phyloP scores from a whole-genome alignment of 2,329 filamentous ascomycete genomes.

The Cladobotryum mycophilum region DNA sequence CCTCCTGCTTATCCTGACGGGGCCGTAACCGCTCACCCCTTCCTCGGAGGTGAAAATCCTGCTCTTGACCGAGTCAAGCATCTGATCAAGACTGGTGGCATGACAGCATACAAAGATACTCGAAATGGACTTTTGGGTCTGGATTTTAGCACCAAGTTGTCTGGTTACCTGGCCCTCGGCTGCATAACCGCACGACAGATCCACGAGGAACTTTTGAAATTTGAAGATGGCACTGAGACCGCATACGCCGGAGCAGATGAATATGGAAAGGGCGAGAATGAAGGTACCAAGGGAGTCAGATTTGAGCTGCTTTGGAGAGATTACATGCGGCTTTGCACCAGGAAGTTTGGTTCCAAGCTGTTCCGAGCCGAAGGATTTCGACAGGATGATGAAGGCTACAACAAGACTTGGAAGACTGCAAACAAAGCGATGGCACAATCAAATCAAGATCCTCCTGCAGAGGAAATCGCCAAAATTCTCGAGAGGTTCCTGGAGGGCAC shows the following conservation, averaged over 20 bases:
- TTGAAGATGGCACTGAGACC: conserved; percentile 56
- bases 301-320: conserved; percentile 75
- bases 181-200: conserved; percentile 68
- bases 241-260: conserved; percentile 40
- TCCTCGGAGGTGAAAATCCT: conserved; percentile 58
- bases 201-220: conserved; percentile 58
- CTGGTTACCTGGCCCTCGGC: conserved; percentile 65
- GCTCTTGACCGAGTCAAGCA: conserved; percentile 54
- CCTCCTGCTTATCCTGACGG: conserved; percentile 47
- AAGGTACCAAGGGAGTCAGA: conserved; percentile 61
- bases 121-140: conserved; percentile 64
- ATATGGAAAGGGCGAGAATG: conserved; percentile 65
- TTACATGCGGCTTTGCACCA: conserved; percentile 71
- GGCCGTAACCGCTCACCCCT: conserved; percentile 56
- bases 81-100: conserved; percentile 54
- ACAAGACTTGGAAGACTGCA: conserved; percentile 45
- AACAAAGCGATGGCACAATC: conserved; percentile 22
- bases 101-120: conserved; percentile 61
- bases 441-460: conserved; percentile 35
- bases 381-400: conserved; percentile 32
- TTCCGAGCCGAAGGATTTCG: conserved; percentile 62
- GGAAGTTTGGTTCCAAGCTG: conserved; percentile 60
- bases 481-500: conserved; percentile 58
- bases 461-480: conserved; percentile 43
- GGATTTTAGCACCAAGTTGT: conserved; percentile 71